Base-by-base conservation (phyloP, 2,329 filamentous ascomycete genomes). In the Bretziella fagacearum region DNA sequence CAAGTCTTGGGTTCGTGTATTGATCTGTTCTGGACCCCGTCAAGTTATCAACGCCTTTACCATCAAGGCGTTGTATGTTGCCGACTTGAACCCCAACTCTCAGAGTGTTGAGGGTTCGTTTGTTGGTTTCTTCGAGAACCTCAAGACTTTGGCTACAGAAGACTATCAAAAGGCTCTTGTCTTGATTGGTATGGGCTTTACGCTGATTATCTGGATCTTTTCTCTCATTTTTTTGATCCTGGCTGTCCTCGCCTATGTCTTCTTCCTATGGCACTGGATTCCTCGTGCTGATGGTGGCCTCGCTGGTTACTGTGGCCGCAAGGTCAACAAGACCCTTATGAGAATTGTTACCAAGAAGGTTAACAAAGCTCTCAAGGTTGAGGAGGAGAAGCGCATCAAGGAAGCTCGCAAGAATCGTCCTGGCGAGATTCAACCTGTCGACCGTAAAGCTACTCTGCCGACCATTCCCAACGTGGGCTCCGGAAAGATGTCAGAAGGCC, bases 261-360 rank as follows among this genome's bases (percentile, higher is more conserved):
- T 84, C 56, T 98, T 94, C 61, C 71, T 98, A 4, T 94, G 83
- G 74, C 83, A 91, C 62, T 91, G 89, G 63, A 89, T 98, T 52
- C 86, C 87, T 1, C 73, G 73, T 29, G 69, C 76, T 8, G 86
- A 95, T 57, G 84, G 85, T 4, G 79, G 82, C 6, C 69, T 98
- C 25, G 76, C 77, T 4, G 78, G 79, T 22, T 98, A 93, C 64
- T 96, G 91, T 60, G 81, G 84, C 52, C 80, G 86, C 39, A 96
- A 96, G 66, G 80, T 94, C 59, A 93, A 93, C 63, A 79, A 76
- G 56, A 72, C 86, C 54, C 70, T 98, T 54, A 81, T 81, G 57
- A 77, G 77, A 54, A 91, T 96, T 54, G 87, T 96, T 3, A 77
- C 78, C 47, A 73, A 69, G 56, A 95, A 91, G 64, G 83, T 94